Conservation (phyloP, 768 basidiomycete species). For the Pholiota microspora region DNA sequence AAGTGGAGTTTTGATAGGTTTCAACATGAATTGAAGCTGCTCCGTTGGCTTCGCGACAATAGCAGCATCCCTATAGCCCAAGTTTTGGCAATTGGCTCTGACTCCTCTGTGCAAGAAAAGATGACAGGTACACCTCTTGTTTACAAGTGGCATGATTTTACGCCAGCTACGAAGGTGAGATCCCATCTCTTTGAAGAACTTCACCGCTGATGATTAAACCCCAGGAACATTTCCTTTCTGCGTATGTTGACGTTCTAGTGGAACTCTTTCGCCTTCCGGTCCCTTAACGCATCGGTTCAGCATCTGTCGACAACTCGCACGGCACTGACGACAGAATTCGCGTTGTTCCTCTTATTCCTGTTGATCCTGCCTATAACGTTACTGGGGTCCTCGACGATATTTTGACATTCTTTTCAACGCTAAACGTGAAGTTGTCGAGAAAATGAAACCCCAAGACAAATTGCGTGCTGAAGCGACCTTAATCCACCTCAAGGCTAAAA, state of each 20-base stretch:
- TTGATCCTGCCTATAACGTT: neutral
- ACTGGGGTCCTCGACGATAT: neutral
- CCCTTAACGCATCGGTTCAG: neutral
- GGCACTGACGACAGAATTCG: neutral
- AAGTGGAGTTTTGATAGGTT: neutral
- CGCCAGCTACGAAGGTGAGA: neutral
- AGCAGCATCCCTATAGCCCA: neutral
- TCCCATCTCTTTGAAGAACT: neutral
- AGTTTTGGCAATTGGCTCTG: neutral
- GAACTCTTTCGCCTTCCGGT: neutral
- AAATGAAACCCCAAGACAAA: neutral
- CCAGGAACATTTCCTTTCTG: neutral
- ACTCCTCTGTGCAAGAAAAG: neutral
- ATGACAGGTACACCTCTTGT: neutral
- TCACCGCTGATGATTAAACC: neutral
- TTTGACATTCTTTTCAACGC: neutral
- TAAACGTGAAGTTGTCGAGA: neutral
- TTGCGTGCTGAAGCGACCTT: neutral
- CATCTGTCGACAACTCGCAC: neutral
- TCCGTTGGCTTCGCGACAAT: neutral
- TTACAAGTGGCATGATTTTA: neutral
- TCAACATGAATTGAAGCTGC: neutral
- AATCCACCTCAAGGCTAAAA: neutral
- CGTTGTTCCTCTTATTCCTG: neutral
- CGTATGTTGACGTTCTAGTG: neutral